Base-by-base conservation (phyloP, 139 green algal genomes). In the Nannochloris sp. region DNA sequence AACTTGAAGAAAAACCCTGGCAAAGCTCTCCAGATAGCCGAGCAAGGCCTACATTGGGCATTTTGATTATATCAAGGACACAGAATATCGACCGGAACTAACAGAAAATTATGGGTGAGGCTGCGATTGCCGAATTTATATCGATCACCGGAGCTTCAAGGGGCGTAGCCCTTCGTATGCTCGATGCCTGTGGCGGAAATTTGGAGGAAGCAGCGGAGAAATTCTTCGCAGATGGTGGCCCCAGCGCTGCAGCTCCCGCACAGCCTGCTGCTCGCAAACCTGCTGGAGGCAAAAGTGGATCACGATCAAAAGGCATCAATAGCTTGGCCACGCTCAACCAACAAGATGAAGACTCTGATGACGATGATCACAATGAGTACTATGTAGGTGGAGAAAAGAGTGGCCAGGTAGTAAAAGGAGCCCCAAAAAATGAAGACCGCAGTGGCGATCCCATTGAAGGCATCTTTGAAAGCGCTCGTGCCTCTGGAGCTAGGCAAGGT, bases 301-400 rank as follows among this genome's bases (percentile, higher is more conserved):
- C 44, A 25, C 34, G 25, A 9, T 27, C 54, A 24, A 61, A 44
- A 2, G 27, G 27, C 14, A 61, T 82, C 30, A 39, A 65, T 13
- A 45, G 59, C 7, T 60, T 92, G 15, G 71, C 46, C 0, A 83
- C 90, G 54, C 62, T 92, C 2, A 61, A 55, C 0, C 54, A 42
- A 4, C 67, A 80, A 0, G 62, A 64, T 19, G 60, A 71, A 23
- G 70, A 82, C 0, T 23, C 19, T 36, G 67, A 79, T 6, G 60
- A 81, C 8, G 73, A 83, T 24, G 76, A 86, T 2, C 23, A 63
- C 30, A 94, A 93, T 53, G 87, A 94, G 15, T 90, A 89, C 37
- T 94, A 92, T 31, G 81, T 84, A 29, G 87, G 87, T 23, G 87
- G 87, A 13, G 79, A 89, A 61, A 93, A 93, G 75, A 93, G 82